Evolutionary conservation across 495 filamentous ascomycete species (phyloP).

Genomic region (Trichoderma reesei): DNA sequence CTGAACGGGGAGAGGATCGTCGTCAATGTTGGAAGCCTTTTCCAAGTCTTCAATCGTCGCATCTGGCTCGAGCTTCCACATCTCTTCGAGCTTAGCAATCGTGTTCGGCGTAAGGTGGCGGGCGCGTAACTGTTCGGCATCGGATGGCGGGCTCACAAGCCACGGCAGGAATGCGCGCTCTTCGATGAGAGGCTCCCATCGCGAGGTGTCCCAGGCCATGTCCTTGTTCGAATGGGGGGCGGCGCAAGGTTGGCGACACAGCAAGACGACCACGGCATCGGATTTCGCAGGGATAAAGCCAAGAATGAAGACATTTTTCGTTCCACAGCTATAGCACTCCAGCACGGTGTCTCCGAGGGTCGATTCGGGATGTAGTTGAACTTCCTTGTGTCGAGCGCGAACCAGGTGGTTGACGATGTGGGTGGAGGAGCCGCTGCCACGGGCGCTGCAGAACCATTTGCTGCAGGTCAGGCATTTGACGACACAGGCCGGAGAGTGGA

Average conservation of each 20-base stretch:
- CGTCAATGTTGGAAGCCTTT: slow-evolving; percentile 86
- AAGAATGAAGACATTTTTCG: slow-evolving; percentile 98
- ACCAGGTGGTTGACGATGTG: slow-evolving; percentile 99
- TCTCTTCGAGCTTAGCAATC: slow-evolving; percentile 94
- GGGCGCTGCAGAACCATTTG: slow-evolving; percentile 99
- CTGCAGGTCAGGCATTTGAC: slow-evolving; percentile 92
- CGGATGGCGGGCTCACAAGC: slow-evolving; percentile 83
- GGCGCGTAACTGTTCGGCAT: slow-evolving; percentile 92
- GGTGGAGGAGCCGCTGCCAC: slow-evolving; percentile 91
- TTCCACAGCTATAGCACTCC: slow-evolving; percentile 99
- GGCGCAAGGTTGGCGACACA: slow-evolving; percentile 94
- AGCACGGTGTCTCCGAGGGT: slow-evolving; percentile 94
- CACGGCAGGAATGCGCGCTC: slow-evolving; percentile 91
- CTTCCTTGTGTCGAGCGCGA: slow-evolving; percentile 95
- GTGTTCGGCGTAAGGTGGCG: slow-evolving; percentile 89
- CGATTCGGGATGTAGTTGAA: slow-evolving; percentile 89
- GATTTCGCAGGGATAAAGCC: slow-evolving; percentile 99
- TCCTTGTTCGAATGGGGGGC: slow-evolving; percentile 95
- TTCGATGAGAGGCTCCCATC: slow-evolving; percentile 96
- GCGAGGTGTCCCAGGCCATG: slow-evolving; percentile 99
- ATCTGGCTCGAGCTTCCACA: slow-evolving; percentile 94
- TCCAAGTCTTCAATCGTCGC: slow-evolving; percentile 90
- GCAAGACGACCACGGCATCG: slow-evolving; percentile 91
- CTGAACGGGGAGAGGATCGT: slow-evolving; percentile 88
- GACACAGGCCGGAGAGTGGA: slow-evolving; percentile 88